Evolutionary conservation across 805 yeast species (phyloP), one percentile per base, ranked within the genome.

Genomic region (Sugiyamaella lignohabitans): DNA sequence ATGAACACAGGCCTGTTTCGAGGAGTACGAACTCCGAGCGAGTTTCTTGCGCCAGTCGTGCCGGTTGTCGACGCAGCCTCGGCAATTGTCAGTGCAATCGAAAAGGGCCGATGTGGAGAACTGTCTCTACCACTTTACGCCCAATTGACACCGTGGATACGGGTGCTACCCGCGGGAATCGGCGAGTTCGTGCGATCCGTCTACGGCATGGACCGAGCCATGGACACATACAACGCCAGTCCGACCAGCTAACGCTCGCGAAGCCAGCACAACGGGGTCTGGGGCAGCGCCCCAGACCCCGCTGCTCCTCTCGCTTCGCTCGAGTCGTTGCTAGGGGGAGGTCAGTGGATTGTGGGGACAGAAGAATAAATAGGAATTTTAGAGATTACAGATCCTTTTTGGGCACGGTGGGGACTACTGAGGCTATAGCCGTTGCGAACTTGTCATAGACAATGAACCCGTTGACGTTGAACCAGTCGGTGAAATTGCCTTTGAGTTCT

Each of bases 41-140:
- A 73, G 2, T 55, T 83, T 3, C 61, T 89, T 6, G 97, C 98
- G 0, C 98, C 97, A 0, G 84, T 84, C 48, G 69, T 89, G 27
- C 80, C 82, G 16, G 85, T 91, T 0, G 59, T 56, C 3, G 72
- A 72, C 50, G 82, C 88, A n/a, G 95, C 96, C 0, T 56, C 57
- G 2, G 69, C 68, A 29, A 74, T 89, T 4, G 68, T 81, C 14
- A 59, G 63, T 3, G 77, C 86, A 0, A 64, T 87, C 21, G 75
- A 72, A 40, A 59, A 72, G 43, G 93, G 93, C 18, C 22, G 19
- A n/a, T 36, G 45, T 2, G 58, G 54, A 3, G 49, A 51, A 36
- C 22, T 55, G 2, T 41, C 56, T 2, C 18, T 51, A 38, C 58
- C 58, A 2, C 14, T 46, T 14, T 55, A 55, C 35, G 53, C 55